Conservation (phyloP, 2,329 filamentous ascomycete species). For the Colletotrichum orbiculare region DNA sequence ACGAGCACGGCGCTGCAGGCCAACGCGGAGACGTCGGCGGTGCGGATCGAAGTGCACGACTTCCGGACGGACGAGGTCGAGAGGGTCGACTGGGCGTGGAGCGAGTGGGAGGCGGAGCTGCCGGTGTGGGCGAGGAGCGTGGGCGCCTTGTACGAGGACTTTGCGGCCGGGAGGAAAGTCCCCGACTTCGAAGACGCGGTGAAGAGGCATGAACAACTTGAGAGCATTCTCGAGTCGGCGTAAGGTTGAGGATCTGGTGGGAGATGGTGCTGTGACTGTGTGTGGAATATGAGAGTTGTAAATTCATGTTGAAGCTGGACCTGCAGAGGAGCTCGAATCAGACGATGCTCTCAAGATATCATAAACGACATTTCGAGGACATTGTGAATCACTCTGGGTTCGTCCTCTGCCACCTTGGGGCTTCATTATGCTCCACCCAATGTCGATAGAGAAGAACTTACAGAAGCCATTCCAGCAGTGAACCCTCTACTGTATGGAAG, state of each 20-base stretch:
- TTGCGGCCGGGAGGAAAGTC: slow-evolving; percentile 45
- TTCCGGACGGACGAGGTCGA: slow-evolving; percentile 57
- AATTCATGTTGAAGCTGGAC: too few species aligned
- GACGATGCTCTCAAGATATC: too few species aligned
- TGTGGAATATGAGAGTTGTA: not conserved
- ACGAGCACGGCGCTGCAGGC: slow-evolving; percentile 40
- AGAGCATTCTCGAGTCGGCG: not conserved
- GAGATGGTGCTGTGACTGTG: not conserved
- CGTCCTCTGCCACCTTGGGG: too few species aligned
- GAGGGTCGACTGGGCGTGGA: slow-evolving; percentile 56
- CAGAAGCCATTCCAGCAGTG: too few species aligned
- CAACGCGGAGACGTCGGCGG: slow-evolving; percentile 48
- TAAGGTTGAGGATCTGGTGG: not conserved
- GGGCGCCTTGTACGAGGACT: slow-evolving; percentile 67
- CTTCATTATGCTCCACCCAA: too few species aligned
- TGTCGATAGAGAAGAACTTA: too few species aligned
- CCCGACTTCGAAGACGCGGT: slow-evolving; percentile 28
- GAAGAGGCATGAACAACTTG: slow-evolving; percentile 27
- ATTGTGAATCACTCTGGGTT: too few species aligned
- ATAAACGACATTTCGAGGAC: too few species aligned
- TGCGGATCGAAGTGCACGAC: slow-evolving; percentile 63
- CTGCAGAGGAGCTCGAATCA: too few species aligned
- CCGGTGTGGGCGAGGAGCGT: slow-evolving; percentile 59
- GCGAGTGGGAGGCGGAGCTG: slow-evolving; percentile 58
- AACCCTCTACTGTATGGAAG: not conserved